Base-by-base conservation (phyloP, 768 basidiomycete species). In the Collybia nuda region DNA sequence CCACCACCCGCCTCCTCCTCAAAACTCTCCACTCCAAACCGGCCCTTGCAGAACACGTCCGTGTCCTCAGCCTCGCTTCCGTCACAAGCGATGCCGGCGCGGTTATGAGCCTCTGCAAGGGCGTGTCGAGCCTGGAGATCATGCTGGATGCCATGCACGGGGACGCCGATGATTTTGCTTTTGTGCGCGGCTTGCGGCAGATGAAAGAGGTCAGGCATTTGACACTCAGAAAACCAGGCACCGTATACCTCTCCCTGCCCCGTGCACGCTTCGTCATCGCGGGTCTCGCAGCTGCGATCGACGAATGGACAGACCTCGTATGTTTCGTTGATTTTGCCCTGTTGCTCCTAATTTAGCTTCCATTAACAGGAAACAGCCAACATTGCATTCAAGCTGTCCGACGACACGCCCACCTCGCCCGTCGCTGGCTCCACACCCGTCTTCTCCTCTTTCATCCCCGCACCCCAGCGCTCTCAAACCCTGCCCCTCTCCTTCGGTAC, bases 361-460 rank as follows among this genome's bases (percentile, higher is more conserved):
- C n/a, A n/a, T 23, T 32, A 52, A 18, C 54, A 86, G 84, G 77
- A 80, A 64, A 71, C 72, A 0, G 76, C 76, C 5, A 72, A 82
- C 50, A 65, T 84, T 14, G 77, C 79, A 29, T 79, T 86, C 63
- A 76, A 81, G 32, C 71, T 85, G 35, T 78, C 81, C 1, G 75
- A 80, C 50, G 77, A 79, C 53, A 54, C 68, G 0, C 60, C 63
- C 11, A 49, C 50, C 1, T 56, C 63, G 1, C 49, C 64, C 6
- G 50, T 43, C 45, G 32, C 56, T 58, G 51, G 24, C 43, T 54
- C 40, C 22, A 45, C 58, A 28, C 14, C 38, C 22, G 15, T 49
- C 59, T 59, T 38, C 54, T 39, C 45, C 29, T 52, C 54, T 39
- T 48, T 54, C 50, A 23, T 21, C 14, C 32, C 32, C 9, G 32